Percentiles rank a stretch among this genome's conserved stretches.
Conservation (phyloP, 305 asterid genomes). For the Fraxinus albicans region DNA sequence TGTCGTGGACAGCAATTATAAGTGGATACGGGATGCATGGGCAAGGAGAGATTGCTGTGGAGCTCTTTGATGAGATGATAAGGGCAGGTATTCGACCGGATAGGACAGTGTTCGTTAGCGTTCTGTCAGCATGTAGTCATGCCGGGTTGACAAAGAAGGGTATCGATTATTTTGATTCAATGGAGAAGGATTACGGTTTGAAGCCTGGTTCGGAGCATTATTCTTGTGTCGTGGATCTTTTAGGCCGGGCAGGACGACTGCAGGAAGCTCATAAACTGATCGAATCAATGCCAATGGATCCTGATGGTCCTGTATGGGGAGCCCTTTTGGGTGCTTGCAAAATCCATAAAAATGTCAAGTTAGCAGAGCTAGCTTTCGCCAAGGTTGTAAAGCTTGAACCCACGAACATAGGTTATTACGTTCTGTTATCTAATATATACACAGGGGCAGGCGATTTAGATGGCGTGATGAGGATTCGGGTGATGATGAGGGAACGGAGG, state of each 20-base stretch:
- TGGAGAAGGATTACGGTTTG: constrained; percentile 55
- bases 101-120: constrained; percentile 63
- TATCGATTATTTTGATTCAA: constrained; percentile 55
- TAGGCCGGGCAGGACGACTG: constrained; percentile 80
- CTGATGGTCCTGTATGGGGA: constrained; percentile 96
- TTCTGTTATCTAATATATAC: constrained; percentile 70
- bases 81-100: constrained; percentile 56
- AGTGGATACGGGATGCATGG: constrained; percentile 90
- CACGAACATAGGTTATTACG: constrained; percentile 71
- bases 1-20: constrained; percentile 89
- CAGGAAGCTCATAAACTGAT: constrained; percentile 58
- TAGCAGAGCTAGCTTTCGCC: constrained; percentile 77
- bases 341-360: constrained; percentile 67
- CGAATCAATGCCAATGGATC: constrained; percentile 54
- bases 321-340: constrained; percentile 92
- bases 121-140: constrained; percentile 83
- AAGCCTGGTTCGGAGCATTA: constrained; percentile 69
- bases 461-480: constrained; percentile 62
- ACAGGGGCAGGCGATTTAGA: constrained; percentile 42
- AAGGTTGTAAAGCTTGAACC: constrained; percentile 79
- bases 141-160: constrained; percentile 76
- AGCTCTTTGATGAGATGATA: constrained; percentile 77
- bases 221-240: constrained; percentile 78
- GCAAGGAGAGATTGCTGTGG: constrained; percentile 57
- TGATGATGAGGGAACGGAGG: constrained; percentile 69